phyloP scores from a whole-genome alignment of 352 stramenopile species.

The Phytophthora vignae region DNA sequence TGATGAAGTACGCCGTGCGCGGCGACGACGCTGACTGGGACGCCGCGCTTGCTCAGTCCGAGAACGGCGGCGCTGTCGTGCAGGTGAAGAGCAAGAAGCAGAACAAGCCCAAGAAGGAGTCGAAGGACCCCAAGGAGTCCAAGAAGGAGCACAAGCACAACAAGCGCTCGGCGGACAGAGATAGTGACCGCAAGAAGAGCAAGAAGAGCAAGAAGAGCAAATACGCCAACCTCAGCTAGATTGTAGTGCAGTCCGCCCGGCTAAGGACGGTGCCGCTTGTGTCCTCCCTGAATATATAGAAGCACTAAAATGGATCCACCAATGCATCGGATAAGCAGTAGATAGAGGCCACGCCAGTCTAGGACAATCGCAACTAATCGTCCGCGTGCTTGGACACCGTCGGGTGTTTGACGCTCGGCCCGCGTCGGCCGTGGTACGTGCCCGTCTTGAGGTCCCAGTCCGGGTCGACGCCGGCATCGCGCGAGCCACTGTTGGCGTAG shows the following conservation, averaged over 20 bases:
- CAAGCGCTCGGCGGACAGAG: constrained; percentile 55
- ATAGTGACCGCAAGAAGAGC: constrained; percentile 51
- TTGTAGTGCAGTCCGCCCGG: constrained; percentile 24
- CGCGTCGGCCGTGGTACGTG: constrained; percentile 66
- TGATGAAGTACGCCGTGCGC: constrained; percentile 97
- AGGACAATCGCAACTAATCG: background rate
- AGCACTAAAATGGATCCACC: constrained; percentile 9
- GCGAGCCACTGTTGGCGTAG: constrained; percentile 85
- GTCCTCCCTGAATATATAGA: constrained; percentile 33
- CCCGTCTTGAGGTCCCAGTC: constrained; percentile 83
- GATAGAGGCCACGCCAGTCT: no score
- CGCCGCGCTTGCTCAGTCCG: constrained; percentile 54
- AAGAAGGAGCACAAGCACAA: constrained; percentile 49
- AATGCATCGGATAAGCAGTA: background rate
- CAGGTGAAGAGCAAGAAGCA: constrained; percentile 91
- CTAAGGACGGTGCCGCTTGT: constrained; percentile 12
- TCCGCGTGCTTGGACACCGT: constrained; percentile 14
- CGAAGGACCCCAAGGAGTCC: constrained; percentile 85
- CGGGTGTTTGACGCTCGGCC: constrained; percentile 33
- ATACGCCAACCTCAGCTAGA: constrained; percentile 78
- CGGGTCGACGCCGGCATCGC: constrained; percentile 80
- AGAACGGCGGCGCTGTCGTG: constrained; percentile 54
- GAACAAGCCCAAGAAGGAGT: constrained; percentile 64
- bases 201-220: constrained; percentile 83
- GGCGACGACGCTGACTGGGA: constrained; percentile 95